These are phyloP conservation scores for Nitzschia putrida DNA, from an alignment of 108 stramenopile species.

Conservation along the genomic window DNA sequence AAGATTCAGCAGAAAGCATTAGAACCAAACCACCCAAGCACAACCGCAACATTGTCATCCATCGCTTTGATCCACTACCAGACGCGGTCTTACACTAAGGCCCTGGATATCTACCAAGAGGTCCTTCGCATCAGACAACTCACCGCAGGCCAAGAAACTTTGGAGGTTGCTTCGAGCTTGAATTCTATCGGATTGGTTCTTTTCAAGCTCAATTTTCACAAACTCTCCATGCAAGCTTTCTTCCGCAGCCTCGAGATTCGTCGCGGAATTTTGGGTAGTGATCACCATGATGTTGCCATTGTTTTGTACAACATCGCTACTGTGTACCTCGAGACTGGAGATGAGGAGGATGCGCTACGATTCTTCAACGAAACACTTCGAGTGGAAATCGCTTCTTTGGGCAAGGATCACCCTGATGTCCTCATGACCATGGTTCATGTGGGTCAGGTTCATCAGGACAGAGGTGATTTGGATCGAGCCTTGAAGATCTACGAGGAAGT, in stretches of 20 bases:
- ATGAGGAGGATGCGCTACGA: slow-evolving; percentile 60
- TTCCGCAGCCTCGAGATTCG: slow-evolving; percentile 60
- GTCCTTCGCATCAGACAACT: slow-evolving; percentile 59
- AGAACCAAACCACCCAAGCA: slow-evolving; percentile 34
- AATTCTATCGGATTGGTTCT: slow-evolving; percentile 64
- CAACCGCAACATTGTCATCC: slow-evolving; percentile 48
- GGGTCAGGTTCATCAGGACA: slow-evolving; percentile 62
- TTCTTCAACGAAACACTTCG: slow-evolving; percentile 60
- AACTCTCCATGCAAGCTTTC: slow-evolving; percentile 60
- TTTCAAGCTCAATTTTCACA: slow-evolving; percentile 59
- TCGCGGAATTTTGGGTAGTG: slow-evolving; percentile 34
- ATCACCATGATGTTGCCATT: slow-evolving; percentile 57
- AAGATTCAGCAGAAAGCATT: slow-evolving; percentile 40
- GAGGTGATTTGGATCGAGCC: slow-evolving; percentile 53
- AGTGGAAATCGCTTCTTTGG: slow-evolving; percentile 53
- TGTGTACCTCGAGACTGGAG: slow-evolving; percentile 60
- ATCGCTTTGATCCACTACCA: slow-evolving; percentile 64
- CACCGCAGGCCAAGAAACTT: slow-evolving; percentile 39
- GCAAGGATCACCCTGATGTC: slow-evolving; percentile 53
- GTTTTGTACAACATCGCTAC: slow-evolving; percentile 62
- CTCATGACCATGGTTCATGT: slow-evolving; percentile 58
- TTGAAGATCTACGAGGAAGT: slow-evolving; percentile 54
- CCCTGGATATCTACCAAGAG: slow-evolving; percentile 60
- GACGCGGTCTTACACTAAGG: slow-evolving; percentile 42
- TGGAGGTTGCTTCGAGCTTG: slow-evolving; percentile 62